Evolutionary conservation across 2,329 filamentous ascomycete genomes (phyloP), one percentile per base, ranked within the genome.

Genomic region (Aspergillus caelatus): DNA sequence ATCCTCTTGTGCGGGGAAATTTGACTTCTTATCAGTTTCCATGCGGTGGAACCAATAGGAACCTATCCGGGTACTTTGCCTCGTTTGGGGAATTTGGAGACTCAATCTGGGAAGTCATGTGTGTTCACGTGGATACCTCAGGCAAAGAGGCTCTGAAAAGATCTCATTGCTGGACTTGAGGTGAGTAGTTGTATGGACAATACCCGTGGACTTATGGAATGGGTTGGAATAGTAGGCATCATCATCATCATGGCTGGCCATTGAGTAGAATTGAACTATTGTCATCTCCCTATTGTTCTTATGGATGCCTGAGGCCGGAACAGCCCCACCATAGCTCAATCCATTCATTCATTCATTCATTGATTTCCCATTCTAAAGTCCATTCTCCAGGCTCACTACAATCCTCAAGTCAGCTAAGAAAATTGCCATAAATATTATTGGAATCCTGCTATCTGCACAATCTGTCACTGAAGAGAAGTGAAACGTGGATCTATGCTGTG

Each of bases 261-360:
- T 48, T 48, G 46, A 16, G 45, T 28, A 61, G 45, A 48, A 48
- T 65, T 71, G 68, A 65, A 67, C 65, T 62, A 28, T 61, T 66
- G 34, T 36, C 34, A 36, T 16, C 14, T 68, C 67, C 67, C 67
- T 71, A 72, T 70, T 69, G 69, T 70, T 62, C 56, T 60, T 14
- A 11, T 28, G 14, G 2, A 14, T 65, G 72, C 72, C 72, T 74
- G 57, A 74, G 72, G 72, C 72, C 50, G 26, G 34, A 16, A 58
- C 28, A 36, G 48, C 52, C 52, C 52, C 52, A 55, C 52, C 32
- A 55, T 36, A 39, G 52, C 50, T 34, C 26, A 46, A 23, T 46
- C 54, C 54, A 39, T 43, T 66, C 58, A 26, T 60, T 48, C 57
- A 32, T 52, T 52, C 10, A 52, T 32, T 62, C 58, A 26, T 60